A percentile compares a stretch with the other conserved stretches of the same genome.
Evolutionary conservation across 75 land plant species (phyloP).

Genomic region (Chamaecyparis obtusa): DNA sequence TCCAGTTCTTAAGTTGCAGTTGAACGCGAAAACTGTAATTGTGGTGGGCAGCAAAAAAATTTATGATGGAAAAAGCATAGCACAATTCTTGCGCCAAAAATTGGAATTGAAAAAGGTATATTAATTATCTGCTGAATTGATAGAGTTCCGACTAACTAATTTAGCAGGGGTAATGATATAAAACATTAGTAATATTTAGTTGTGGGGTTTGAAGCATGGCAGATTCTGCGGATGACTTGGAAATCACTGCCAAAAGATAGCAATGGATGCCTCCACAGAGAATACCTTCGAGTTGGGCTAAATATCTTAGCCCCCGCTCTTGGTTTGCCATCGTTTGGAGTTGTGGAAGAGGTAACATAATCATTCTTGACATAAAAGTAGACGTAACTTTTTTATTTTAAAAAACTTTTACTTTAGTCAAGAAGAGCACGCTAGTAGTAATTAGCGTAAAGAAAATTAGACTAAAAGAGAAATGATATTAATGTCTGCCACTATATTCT

Average conservation of each 20-base stretch:
- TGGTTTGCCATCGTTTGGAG: slow-evolving; percentile 76
- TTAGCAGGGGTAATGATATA: too few species aligned
- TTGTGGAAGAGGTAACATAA: slow-evolving; percentile 53
- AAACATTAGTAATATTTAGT: too few species aligned
- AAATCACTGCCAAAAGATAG: slow-evolving; percentile 51
- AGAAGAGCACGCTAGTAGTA: too few species aligned
- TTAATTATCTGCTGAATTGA: not conserved
- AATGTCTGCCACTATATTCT: too few species aligned
- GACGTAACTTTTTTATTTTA: too few species aligned
- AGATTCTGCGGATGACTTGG: slow-evolving; percentile 57
- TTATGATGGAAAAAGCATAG: slow-evolving; percentile 74
- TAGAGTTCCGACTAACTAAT: too few species aligned
- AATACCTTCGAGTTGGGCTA: slow-evolving; percentile 51
- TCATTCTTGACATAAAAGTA: too few species aligned
- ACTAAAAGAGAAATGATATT: too few species aligned
- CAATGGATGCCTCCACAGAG: slow-evolving; percentile 39
- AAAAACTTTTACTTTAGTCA: too few species aligned
- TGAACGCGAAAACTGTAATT: slow-evolving; percentile 68
- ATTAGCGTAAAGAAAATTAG: too few species aligned
- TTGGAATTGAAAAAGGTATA: slow-evolving; percentile 57
- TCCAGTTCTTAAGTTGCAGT: slow-evolving; percentile 27
- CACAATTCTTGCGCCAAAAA: slow-evolving; percentile 51
- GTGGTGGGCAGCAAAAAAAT: slow-evolving; percentile 71
- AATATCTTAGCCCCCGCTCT: slow-evolving; percentile 65
- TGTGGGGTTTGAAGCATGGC: not conserved